phyloP scores from a whole-genome alignment of 75 land plant genomes.

The Pinus tabuliformis region DNA sequence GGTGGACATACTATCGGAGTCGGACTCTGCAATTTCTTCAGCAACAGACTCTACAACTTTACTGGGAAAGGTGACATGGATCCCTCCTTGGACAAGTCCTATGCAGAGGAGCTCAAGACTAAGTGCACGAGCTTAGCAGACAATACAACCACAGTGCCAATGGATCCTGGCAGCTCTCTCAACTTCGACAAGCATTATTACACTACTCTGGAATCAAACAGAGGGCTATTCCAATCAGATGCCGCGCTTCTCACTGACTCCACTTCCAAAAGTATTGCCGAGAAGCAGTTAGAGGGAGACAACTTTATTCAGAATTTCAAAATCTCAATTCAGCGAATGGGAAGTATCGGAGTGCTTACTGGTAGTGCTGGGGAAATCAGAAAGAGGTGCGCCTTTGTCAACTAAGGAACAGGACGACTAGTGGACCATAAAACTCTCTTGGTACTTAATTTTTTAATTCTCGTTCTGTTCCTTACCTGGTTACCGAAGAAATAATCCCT shows the following conservation, averaged over 20 bases:
- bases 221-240: slow-evolving; percentile 31
- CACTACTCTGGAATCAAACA: slow-evolving; percentile 12
- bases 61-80: slow-evolving; percentile 21
- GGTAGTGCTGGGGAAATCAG: slow-evolving; percentile 22
- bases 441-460: no score
- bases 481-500: no score
- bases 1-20: slow-evolving; percentile 62
- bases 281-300: not conserved
- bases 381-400: slow-evolving; percentile 4
- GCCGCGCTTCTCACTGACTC: no score
- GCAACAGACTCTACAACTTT: no score
- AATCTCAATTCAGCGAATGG: slow-evolving; percentile 19
- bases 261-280: no score
- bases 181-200: slow-evolving; percentile 54
- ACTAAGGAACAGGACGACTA: not conserved
- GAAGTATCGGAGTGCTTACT: not conserved
- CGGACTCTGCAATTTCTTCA: not conserved
- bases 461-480: no score
- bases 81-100: slow-evolving; percentile 34
- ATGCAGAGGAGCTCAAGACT: slow-evolving; percentile 10
- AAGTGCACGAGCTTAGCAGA: slow-evolving; percentile 20
- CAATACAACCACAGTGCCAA: slow-evolving; percentile 15
- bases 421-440: no score
- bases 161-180: slow-evolving; percentile 35
- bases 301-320: slow-evolving; percentile 17